phyloP scores from a whole-genome alignment of 2,329 filamentous ascomycete species.

The Tolypocladium ophioglossoides region DNA sequence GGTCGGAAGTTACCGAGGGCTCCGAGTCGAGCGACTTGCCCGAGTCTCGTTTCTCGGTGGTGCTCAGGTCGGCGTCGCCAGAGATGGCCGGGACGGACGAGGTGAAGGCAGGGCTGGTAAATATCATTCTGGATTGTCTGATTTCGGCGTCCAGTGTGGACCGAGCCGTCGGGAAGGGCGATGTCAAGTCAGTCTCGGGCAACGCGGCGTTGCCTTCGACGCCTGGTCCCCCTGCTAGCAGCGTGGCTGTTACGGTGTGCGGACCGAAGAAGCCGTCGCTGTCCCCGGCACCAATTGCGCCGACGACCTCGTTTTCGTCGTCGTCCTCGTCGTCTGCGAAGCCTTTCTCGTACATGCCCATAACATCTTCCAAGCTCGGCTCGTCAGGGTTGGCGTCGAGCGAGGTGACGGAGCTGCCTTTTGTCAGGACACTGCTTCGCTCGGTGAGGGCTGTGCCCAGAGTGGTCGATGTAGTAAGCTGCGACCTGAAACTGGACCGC shows the following conservation, averaged over 20 bases:
- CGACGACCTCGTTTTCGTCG: neutral
- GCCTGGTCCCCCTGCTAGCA: neutral
- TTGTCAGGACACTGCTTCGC: constrained; percentile 71
- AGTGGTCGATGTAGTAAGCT: constrained; percentile 41
- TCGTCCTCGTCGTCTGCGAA: constrained; percentile 33
- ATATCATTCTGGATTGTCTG: constrained; percentile 28
- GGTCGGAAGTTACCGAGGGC: constrained; percentile 14
- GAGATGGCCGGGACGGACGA: constrained; percentile 28
- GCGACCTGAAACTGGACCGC: constrained; percentile 46
- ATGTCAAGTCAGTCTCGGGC: constrained; percentile 9
- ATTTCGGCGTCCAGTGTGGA: constrained; percentile 27
- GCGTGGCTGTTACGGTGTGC: constrained; percentile 5
- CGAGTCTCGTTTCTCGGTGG: constrained; percentile 37
- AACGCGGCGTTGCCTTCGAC: constrained; percentile 2
- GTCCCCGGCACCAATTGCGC: neutral
- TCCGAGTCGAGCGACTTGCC: constrained; percentile 34
- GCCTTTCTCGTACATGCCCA: constrained; percentile 58
- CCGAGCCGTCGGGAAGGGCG: constrained; percentile 8
- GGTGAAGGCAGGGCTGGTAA: constrained; percentile 26
- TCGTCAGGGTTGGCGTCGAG: constrained; percentile 42
- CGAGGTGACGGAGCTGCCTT: constrained; percentile 64
- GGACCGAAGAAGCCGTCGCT: neutral
- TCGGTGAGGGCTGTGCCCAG: constrained; percentile 62
- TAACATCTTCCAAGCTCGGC: constrained; percentile 55
- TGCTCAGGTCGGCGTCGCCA: constrained; percentile 15